Evolutionary conservation across 2,329 filamentous ascomycete species (phyloP).

Genomic region (Botrytis deweyae): DNA sequence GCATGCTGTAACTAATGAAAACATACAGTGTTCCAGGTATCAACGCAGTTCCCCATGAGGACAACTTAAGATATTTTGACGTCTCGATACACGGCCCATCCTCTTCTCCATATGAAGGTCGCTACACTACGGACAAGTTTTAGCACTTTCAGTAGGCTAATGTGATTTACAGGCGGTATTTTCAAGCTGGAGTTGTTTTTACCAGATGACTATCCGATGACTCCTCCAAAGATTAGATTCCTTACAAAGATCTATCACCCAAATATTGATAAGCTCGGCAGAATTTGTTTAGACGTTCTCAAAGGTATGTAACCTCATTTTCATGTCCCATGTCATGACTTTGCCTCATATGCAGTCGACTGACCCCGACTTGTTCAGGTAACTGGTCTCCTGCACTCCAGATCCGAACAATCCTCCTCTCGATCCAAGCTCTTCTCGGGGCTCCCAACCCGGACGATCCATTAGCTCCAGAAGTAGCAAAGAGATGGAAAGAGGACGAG

Average conservation of each 20-base stretch:
- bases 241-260: conserved; percentile 99
- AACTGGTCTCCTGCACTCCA: conserved; percentile 99
- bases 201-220: conserved; percentile 99
- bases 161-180: conserved; percentile 54
- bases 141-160: conserved; percentile 20
- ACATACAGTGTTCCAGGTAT: conserved; percentile 82
- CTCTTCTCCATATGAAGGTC: conserved; percentile 93
- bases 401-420: conserved; percentile 97
- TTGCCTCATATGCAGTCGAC: conserved; percentile 6
- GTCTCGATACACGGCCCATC: conserved; percentile 92
- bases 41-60: conserved; percentile 91
- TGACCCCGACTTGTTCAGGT: conserved; percentile 52
- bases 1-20: conserved; percentile 23
- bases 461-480: conserved; percentile 95
- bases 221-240: conserved; percentile 96
- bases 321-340: background rate
- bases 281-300: conserved; percentile 94
- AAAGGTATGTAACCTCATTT: conserved; percentile 68
- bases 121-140: background rate
- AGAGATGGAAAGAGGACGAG: conserved; percentile 97
- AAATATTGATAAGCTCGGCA: conserved; percentile 95
- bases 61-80: conserved; percentile 97
- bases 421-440: conserved; percentile 93
- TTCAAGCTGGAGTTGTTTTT: conserved; percentile 98
- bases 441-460: conserved; percentile 98